These are phyloP conservation scores for Diaporthe helianthi DNA, from an alignment of 2,329 filamentous ascomycete genomes.

Conservation along the genomic window DNA sequence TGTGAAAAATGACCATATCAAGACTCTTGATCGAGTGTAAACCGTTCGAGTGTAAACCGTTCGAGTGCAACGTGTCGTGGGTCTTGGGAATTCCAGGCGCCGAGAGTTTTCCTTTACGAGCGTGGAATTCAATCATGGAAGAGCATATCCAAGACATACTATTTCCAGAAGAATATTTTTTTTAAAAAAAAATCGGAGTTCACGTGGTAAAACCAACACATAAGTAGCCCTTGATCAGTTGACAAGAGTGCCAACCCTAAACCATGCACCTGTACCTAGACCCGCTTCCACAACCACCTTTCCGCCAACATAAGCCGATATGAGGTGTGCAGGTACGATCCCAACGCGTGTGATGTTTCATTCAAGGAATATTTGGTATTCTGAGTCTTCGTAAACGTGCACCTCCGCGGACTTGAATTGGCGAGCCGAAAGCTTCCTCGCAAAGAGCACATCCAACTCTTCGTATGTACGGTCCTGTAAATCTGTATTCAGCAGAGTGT, in stretches of 20 bases:
- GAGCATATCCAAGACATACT: not conserved
- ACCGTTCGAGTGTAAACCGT: too few relatives aligned
- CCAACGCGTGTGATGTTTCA: not conserved
- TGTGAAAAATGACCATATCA: not conserved
- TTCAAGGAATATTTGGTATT: slow-evolving; percentile 25
- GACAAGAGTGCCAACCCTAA: too few relatives aligned
- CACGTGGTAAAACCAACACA: too few relatives aligned
- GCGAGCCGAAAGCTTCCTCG: slow-evolving; percentile 23
- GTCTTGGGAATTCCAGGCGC: too few relatives aligned
- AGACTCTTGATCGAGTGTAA: too few relatives aligned
- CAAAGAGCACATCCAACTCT: slow-evolving; percentile 25
- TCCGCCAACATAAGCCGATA: not conserved
- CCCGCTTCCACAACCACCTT: not conserved
- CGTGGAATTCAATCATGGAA: not conserved
- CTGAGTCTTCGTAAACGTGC: slow-evolving; percentile 28
- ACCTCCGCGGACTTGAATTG: slow-evolving; percentile 27
- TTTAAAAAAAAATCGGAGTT: not conserved
- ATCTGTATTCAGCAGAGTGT: not conserved
- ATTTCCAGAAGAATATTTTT: too few relatives aligned
- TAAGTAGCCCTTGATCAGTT: too few relatives aligned
- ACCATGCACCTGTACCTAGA: not conserved
- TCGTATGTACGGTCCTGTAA: slow-evolving; percentile 23
- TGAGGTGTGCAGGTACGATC: not conserved
- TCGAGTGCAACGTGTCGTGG: too few relatives aligned
- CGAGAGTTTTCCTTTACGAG: too few relatives aligned